Base-by-base conservation (phyloP, 257 asterid species). In the Ocimum tenuiflorum region DNA sequence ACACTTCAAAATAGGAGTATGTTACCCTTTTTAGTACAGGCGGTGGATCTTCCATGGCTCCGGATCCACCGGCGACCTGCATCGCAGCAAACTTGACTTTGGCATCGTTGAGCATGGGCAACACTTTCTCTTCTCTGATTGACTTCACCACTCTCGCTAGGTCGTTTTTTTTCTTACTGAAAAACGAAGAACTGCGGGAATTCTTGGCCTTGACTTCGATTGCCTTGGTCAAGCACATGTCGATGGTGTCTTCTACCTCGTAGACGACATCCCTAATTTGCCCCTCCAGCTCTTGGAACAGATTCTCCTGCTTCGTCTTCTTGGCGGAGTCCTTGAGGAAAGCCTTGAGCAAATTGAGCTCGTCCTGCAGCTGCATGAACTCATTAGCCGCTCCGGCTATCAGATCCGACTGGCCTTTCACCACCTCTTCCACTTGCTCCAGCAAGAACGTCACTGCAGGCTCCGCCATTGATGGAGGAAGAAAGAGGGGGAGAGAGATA, bases 171-270 rank as follows among this genome's bases (percentile, higher is more conserved):
- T 15, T 31, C 0, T 10, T 0, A 9, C 0, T 23, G 5, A 52
- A 12, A 24, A 22, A 3, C 0, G 24, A 0, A 0, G 29, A 2
- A 10, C 3, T 36, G 12, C 41, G 41, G 41, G 41, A 36, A 8
- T 3, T 7, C 3, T 45, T 45, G 19, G 19, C n/a, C 29, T 61
- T 29, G 13, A 14, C 53, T 2, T 41, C 31, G 1, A 65, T 68
- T 0, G 67, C 63, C 6, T 56, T 38, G 15, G 63, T 55, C 17
- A 79, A 38, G 38, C 73, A 71, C 0, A 43, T 15, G 63, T 79
- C 83, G 35, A 75, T 50, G 50, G 69, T 60, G 61, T 75, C 83
- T 23, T 79, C 81, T 0, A 68, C 81, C 0, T 65, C 69, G 24
- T 66, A 31, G 2, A 75, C 71, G 1, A 48, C 63, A 0, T 60